Percentiles rank a stretch among this genome's conserved stretches.
phyloP scores from a whole-genome alignment of 208 protist genomes.

The Trypanosoma lewisi region DNA sequence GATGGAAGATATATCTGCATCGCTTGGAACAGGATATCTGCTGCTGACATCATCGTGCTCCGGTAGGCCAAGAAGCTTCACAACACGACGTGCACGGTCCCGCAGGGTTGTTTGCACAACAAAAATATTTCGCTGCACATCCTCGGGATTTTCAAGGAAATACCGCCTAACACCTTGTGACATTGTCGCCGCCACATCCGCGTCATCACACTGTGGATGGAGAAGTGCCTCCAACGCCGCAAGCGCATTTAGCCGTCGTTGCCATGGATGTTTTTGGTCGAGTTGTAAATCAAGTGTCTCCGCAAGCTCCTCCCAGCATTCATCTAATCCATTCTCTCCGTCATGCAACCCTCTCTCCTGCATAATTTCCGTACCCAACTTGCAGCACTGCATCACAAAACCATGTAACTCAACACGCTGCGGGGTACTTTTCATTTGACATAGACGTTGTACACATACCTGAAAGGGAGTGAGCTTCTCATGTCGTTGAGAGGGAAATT shows the following conservation, averaged over 20 bases:
- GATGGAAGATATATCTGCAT: neutral
- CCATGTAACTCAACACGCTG: conserved; percentile 37
- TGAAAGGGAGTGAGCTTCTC: conserved; percentile 15
- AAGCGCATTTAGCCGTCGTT: conserved; percentile 53
- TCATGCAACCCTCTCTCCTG: neutral
- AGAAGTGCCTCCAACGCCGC: conserved; percentile 45
- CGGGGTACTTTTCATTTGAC: conserved; percentile 26
- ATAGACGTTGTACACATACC: conserved; percentile 20
- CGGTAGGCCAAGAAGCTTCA: conserved; percentile 31
- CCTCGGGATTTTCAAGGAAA: conserved; percentile 40
- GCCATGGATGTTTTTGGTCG: conserved; percentile 36
- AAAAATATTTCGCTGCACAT: conserved; percentile 36
- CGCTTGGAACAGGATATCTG: neutral
- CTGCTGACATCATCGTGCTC: neutral
- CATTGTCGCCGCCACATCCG: conserved; percentile 11
- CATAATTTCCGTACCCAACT: conserved; percentile 6
- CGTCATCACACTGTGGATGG: conserved; percentile 5
- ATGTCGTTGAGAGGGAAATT: neutral
- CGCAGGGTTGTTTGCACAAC: conserved; percentile 51
- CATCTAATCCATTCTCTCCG: neutral
- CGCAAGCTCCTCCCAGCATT: conserved; percentile 28
- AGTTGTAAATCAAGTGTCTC: conserved; percentile 29
- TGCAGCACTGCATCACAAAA: conserved; percentile 22
- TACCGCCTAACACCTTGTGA: conserved; percentile 20
- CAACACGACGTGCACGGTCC: conserved; percentile 36